phyloP scores from a whole-genome alignment of 352 stramenopile species.

The Phytophthora cryptogea region DNA sequence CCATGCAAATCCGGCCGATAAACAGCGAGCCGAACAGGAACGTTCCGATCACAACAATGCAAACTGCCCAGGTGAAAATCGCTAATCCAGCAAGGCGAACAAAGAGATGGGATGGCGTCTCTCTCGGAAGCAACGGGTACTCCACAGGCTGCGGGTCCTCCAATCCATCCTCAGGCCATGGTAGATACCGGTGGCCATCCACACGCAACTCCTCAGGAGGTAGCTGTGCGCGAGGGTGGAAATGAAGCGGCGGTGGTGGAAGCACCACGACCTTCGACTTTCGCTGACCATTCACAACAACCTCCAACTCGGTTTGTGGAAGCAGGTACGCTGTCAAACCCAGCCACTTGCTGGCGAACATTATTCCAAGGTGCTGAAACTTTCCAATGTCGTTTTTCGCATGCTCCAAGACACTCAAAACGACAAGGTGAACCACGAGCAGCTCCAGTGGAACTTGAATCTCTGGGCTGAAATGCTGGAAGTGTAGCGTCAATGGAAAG shows the following conservation, averaged over 20 bases:
- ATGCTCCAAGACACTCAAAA: slow-evolving; percentile 94
- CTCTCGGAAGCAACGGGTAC: slow-evolving; percentile 69
- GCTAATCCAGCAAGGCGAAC: slow-evolving; percentile 57
- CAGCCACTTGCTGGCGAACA: slow-evolving; percentile 60
- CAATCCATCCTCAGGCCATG: slow-evolving; percentile 84
- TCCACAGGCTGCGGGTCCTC: slow-evolving; percentile 70
- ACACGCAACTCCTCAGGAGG: slow-evolving; percentile 74
- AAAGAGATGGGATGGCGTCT: slow-evolving; percentile 54
- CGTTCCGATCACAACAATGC: slow-evolving; percentile 58
- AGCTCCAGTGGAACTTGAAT: slow-evolving; percentile 97
- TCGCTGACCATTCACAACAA: slow-evolving; percentile 37
- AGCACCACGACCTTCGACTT: slow-evolving; percentile 53
- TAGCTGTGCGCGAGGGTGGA: slow-evolving; percentile 72
- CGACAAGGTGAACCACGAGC: slow-evolving; percentile 94
- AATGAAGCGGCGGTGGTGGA: slow-evolving; percentile 74
- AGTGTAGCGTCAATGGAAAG: slow-evolving; percentile 82
- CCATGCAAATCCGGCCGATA: slow-evolving; percentile 67
- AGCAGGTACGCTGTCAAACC: slow-evolving; percentile 75
- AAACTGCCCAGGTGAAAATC: slow-evolving; percentile 63
- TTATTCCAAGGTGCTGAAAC: slow-evolving; percentile 70
- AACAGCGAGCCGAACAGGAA: slow-evolving; percentile 76
- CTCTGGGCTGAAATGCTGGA: slow-evolving; percentile 93
- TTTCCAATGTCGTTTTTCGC: slow-evolving; percentile 86
- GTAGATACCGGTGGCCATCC: slow-evolving; percentile 75
- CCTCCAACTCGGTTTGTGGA: slow-evolving; percentile 51